These are phyloP conservation scores for Bretschneidera sinensis DNA, from an alignment of 345 rosid species.

Conservation along the genomic window DNA sequence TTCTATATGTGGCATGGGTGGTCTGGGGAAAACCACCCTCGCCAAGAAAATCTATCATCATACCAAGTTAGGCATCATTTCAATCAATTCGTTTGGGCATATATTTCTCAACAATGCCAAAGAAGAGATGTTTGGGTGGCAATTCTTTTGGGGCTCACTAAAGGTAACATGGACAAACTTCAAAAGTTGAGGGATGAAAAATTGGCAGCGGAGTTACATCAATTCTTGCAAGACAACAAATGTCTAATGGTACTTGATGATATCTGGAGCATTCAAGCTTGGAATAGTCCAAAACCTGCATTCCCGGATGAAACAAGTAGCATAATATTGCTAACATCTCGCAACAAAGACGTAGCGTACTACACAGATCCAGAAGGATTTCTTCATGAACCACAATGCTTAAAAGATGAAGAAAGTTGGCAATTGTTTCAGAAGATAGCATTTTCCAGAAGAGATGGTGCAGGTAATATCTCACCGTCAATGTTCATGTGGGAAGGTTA, in stretches of 20 bases:
- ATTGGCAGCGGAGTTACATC: conserved; percentile 17
- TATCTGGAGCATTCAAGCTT: conserved; percentile 28
- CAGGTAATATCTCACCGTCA: conserved; percentile 8
- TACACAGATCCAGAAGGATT: conserved; percentile 12
- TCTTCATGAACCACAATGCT: conserved; percentile 8
- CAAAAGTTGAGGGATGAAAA: conserved; percentile 20
- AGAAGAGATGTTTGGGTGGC: conserved; percentile 18
- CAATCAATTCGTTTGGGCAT: conserved; percentile 24
- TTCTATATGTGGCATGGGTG: conserved; percentile 43
- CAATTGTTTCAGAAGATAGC: conserved; percentile 33
- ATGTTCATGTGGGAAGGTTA: too few species aligned
- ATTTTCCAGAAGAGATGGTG: conserved; percentile 7
- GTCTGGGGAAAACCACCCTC: conserved; percentile 37
- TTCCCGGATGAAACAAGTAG: conserved; percentile 22
- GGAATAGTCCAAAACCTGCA: conserved; percentile 26
- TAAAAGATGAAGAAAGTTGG: conserved; percentile 31
- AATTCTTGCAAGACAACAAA: conserved; percentile 15
- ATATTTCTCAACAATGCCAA: conserved; percentile 27
- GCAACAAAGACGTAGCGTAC: conserved; percentile 26
- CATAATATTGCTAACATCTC: conserved; percentile 42
- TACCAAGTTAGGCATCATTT: conserved; percentile 18
- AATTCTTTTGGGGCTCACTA: conserved; percentile 20
- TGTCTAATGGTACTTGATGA: conserved; percentile 42
- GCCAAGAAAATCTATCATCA: conserved; percentile 24
- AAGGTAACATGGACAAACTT: conserved; percentile 17